Conservation (phyloP, 352 stramenopile genomes). For the Pythium brassicae region DNA sequence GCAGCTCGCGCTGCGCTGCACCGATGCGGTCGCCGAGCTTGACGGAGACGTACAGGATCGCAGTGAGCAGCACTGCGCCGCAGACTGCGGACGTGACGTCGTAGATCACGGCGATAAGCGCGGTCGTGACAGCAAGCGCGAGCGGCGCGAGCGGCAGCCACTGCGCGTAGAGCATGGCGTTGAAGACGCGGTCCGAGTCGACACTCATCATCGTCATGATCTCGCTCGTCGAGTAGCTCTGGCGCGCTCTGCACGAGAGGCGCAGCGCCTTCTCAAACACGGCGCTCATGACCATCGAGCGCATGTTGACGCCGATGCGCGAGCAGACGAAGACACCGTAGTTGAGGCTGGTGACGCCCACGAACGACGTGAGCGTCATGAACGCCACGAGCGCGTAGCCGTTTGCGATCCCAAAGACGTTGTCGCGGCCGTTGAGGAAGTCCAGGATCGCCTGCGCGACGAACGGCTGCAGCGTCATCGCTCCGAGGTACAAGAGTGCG, state of each 20-base stretch:
- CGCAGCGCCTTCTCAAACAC: conserved; percentile 21
- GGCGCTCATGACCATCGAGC: conserved; percentile 16
- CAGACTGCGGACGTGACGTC: conserved; percentile 1
- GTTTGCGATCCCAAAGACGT: conserved; percentile 9
- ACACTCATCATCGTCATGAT: conserved; percentile 23
- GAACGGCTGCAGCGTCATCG: conserved; percentile 15
- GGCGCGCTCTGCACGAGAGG: conserved; percentile 15
- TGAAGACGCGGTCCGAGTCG: conserved; percentile 24
- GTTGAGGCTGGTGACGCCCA: conserved; percentile 17
- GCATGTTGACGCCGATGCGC: conserved; percentile 19
- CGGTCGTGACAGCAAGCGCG: conserved; percentile 11
- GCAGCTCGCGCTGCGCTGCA: conserved; percentile 3
- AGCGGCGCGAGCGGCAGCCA: conserved; percentile 12
- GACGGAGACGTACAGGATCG: conserved; percentile 3
- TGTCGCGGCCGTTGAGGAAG: conserved; percentile 13
- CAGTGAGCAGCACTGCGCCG: neutral
- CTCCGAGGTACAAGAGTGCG: too few relatives aligned
- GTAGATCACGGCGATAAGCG: conserved; percentile 15
- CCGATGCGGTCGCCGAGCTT: conserved; percentile 4
- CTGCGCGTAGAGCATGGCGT: conserved; percentile 6
- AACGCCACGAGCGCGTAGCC: conserved; percentile 22
- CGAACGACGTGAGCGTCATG: conserved; percentile 14
- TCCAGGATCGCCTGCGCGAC: conserved; percentile 20
- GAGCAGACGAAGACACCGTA: conserved; percentile 18
- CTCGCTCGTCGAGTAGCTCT: conserved; percentile 17